A percentile compares a stretch with the other conserved stretches of the same genome.
Evolutionary conservation across 495 filamentous ascomycete species (phyloP).

Genomic region (Aspergillus nanangensis): DNA sequence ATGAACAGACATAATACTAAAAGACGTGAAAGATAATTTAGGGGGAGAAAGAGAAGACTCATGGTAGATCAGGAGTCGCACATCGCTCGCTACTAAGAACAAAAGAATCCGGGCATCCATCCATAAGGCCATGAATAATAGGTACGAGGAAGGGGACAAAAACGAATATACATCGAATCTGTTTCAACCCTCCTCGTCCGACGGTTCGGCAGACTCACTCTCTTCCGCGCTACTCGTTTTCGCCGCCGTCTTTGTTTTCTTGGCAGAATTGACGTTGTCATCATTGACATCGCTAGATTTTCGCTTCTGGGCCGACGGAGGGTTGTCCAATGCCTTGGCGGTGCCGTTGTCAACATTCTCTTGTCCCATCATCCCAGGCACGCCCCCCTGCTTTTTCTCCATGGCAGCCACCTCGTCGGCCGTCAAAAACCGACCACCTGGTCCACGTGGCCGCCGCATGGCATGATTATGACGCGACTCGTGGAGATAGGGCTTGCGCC

Average conservation of each 20-base stretch:
- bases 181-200: slow-evolving; percentile 46
- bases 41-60: slow-evolving; percentile 7
- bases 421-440: slow-evolving; percentile 94
- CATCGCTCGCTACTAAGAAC: slow-evolving; percentile 37
- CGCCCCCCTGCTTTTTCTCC: slow-evolving; percentile 52
- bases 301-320: slow-evolving; percentile 40
- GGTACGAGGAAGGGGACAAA: slow-evolving; percentile 23
- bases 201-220: slow-evolving; percentile 44
- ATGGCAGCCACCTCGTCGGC: slow-evolving; percentile 96
- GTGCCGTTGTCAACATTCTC: slow-evolving; percentile 32
- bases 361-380: no score
- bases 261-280: slow-evolving; percentile 32
- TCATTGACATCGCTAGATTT: slow-evolving; percentile 47
- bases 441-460: slow-evolving; percentile 91
- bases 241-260: slow-evolving; percentile 40
- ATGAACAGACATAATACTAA: slow-evolving; percentile 32
- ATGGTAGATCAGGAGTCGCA: slow-evolving; percentile 21
- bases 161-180: no score
- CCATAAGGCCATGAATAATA: slow-evolving; percentile 26
- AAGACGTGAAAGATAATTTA: slow-evolving; percentile 7
- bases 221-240: slow-evolving; percentile 41
- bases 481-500: slow-evolving; percentile 94
- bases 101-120: slow-evolving; percentile 22
- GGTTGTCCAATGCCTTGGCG: slow-evolving; percentile 16
- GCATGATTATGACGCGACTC: slow-evolving; percentile 99